Evolutionary conservation across 192 early-diverging fungal genomes (phyloP), one percentile per base, ranked within the genome.

Genomic region (Lunasporangiospora selenospora): DNA sequence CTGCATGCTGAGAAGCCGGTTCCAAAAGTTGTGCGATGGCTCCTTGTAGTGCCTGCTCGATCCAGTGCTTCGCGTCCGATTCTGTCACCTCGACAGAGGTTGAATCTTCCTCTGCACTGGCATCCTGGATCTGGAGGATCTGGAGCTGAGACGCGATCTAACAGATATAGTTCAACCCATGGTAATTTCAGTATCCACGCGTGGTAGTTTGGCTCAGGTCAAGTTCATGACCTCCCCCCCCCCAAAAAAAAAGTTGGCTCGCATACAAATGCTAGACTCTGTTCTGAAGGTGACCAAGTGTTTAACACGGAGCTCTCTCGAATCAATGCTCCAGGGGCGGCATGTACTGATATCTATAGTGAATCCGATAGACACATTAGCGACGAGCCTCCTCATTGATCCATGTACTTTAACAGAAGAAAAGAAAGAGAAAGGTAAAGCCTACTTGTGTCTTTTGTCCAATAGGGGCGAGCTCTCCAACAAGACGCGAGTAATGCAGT

Each of bases 11-110:
- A 24, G 34, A 12, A 7, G 11, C 9, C 12, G 69, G 54, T 15
- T 73, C 69, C 18, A 73, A 23, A 19, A 63, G 54, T 29, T 73
- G 69, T 10, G 58, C 61, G 13, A 63, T 63, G 4, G 69, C 69
- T 15, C 61, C 69, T 16, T 58, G 53, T 12, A 73, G 23, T 34
- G 69, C 59, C 34, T 57, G 61, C 18, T 31, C 47, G 23, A 73
- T 46, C 54, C 69, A 62, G 2, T 46, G 19, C 2, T 46, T 42
- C 6, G 8, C 43, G 9, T 18, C 3, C 26, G 12, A 3, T 8
- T 27, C n/a, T 13, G 13, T 33, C 11, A 8, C 27, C 27, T 31
- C 48, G 2, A n/a, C n/a, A n/a, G 18, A 32, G n/a, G 38, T 10
- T 30, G 23, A 21, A 2, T 33, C 27, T n/a, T n/a, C 29, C 31